Conservation (phyloP, 139 green algal genomes). For the Volvox africanus region DNA sequence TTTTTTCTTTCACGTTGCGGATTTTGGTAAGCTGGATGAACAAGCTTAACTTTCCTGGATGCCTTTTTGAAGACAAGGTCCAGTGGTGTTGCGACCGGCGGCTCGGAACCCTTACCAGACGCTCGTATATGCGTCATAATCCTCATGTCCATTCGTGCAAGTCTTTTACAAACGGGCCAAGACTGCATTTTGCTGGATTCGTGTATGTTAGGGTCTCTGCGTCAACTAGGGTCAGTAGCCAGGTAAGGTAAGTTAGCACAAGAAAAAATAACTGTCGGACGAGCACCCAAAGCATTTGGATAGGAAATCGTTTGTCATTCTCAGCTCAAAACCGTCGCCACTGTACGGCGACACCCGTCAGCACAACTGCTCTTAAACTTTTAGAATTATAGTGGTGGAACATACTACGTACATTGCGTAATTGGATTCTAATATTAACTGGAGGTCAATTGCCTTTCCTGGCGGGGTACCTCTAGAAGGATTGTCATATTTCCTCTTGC, state of each 20-base stretch:
- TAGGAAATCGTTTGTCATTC: no score
- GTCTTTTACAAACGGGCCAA: neutral
- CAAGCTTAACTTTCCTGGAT: neutral
- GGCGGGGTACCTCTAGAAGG: no score
- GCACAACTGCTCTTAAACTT: no score
- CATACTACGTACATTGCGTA: no score
- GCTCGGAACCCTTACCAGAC: neutral
- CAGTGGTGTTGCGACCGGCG: neutral
- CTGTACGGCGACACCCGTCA: no score
- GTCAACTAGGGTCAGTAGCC: neutral
- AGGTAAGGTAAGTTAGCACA: no score
- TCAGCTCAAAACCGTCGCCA: no score
- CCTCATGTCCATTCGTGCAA: neutral
- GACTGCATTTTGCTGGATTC: neutral
- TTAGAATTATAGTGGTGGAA: no score
- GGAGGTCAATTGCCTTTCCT: neutral
- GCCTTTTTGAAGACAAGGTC: constrained; percentile 1
- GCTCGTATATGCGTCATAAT: neutral
- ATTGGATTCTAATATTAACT: no score
- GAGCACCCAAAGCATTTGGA: no score
- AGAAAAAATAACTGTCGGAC: no score
- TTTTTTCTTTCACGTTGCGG: neutral
- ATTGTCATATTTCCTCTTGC: no score
- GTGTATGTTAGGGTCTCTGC: neutral
- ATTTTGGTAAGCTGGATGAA: neutral